phyloP scores from a whole-genome alignment of 208 protist species.

The Zelonia costaricensis region DNA sequence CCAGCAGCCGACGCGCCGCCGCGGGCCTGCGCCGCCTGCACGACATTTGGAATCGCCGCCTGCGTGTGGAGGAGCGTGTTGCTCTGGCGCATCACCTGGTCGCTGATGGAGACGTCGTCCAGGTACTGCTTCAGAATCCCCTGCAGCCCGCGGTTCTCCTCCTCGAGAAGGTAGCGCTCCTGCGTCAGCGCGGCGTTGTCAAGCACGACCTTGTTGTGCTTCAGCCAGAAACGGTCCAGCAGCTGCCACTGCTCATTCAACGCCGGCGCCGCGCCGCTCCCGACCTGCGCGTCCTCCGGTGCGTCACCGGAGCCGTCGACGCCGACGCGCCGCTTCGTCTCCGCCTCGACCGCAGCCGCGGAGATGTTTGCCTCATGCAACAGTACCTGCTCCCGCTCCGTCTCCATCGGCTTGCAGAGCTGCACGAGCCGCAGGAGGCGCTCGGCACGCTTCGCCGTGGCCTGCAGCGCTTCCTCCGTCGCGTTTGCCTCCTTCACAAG shows the following conservation, averaged over 20 bases:
- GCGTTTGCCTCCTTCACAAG: conserved; percentile 90
- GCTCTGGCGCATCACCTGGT: conserved; percentile 82
- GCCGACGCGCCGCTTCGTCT: conserved; percentile 59
- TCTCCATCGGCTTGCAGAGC: conserved; percentile 94
- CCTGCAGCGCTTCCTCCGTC: conserved; percentile 74
- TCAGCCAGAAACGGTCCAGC: conserved; percentile 94
- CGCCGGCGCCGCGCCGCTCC: conserved; percentile 10
- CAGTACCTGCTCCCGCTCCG: conserved; percentile 95
- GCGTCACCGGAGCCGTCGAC: conserved; percentile 32
- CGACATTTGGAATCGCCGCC: conserved; percentile 53
- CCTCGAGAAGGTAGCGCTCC: conserved; percentile 84
- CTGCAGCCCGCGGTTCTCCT: conserved; percentile 92
- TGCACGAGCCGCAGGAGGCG: conserved; percentile 93
- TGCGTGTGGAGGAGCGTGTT: conserved; percentile 60
- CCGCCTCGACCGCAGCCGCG: conserved; percentile 70
- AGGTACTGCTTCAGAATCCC: conserved; percentile 94
- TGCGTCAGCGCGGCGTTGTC: conserved; percentile 94
- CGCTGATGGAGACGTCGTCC: conserved; percentile 95
- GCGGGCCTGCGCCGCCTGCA: conserved; percentile 42
- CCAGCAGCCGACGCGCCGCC: not conserved
- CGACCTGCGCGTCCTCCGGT: conserved; percentile 20
- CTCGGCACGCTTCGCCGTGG: conserved; percentile 75
- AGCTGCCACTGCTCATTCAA: conserved; percentile 85
- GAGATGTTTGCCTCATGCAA: conserved; percentile 82
- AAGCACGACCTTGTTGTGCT: conserved; percentile 96